Base-by-base conservation (phyloP, 768 basidiomycete genomes). In the Russula sp. region DNA sequence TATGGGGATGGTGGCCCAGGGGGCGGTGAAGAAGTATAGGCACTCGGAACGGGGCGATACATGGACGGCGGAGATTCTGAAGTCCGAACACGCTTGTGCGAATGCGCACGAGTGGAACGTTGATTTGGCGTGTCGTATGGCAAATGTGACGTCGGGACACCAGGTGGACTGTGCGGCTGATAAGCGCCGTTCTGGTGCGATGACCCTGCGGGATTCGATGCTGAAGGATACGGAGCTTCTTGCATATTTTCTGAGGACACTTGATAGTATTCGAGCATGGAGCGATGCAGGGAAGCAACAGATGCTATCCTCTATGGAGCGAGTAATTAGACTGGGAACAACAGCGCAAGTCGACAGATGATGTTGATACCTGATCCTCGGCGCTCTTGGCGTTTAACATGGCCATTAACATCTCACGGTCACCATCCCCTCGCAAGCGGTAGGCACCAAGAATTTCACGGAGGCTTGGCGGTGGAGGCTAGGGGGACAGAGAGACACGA, bases 371-470 rank as follows among this genome's bases (percentile, higher is more conserved):
- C 83, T 96, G 89, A 72, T 97, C 94, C 73, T 97, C 94, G 13
- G 94, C 88, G 51, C 86, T 83, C 78, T 97, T 97, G 71, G 94
- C 93, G 64, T 89, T 92, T 55, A 97, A 79, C 82, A 97, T 89
- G 68, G 91, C 84, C 40, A 96, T 80, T 22, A 97, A 79, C 84
- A 95, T 88, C 57, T 95, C 92, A 27, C 94, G 82, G 79, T 97
- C 94, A 48, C 92, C 94, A 64, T 94, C 91, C 64, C 94, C 94
- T 70, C 87, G 90, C 44, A 84, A 75, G 61, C 83, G 81, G 77
- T 95, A 97, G 8, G 94, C 93, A 44, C 82, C 81, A 31, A 97
- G 84, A 48, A 97, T 94, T 69, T 94, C 92, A 53, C 89, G 83
- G 49, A 97, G 79, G 64, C 78, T 85, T 0, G 94, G 92, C 1